These are phyloP conservation scores for Rhododendron ovatum DNA, from an alignment of 148 eudicot genomes.

Conservation along the genomic window DNA sequence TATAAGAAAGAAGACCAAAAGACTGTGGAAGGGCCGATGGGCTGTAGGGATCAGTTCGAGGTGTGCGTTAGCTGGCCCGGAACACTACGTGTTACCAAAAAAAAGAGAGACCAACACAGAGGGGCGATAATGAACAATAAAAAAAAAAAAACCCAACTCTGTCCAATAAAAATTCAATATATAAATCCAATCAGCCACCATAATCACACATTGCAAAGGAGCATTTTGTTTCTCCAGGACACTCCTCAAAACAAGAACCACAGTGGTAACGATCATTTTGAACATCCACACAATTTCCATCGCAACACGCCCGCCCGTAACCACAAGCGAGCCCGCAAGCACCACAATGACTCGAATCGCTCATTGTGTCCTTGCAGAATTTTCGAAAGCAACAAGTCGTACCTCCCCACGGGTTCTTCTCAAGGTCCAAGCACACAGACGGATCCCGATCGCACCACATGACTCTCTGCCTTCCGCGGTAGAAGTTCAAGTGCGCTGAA, in stretches of 20 bases:
- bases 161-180: not conserved
- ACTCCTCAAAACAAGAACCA: constrained; percentile 28
- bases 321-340: constrained; percentile 15
- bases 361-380: constrained; percentile 19
- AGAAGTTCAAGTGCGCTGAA: constrained; percentile 19
- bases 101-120: not conserved
- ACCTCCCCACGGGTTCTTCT: constrained; percentile 28
- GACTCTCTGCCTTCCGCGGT: constrained; percentile 19
- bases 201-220: constrained; percentile 28
- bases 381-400: constrained; percentile 20
- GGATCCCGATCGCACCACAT: constrained; percentile 18
- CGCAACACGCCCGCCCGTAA: constrained; percentile 17
- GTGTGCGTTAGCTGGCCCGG: too few relatives aligned
- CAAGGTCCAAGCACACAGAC: constrained; percentile 17
- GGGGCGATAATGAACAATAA: not conserved
- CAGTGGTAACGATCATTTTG: constrained; percentile 18
- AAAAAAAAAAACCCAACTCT: constrained; percentile 7
- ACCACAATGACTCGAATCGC: constrained; percentile 15
- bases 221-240: constrained; percentile 15
- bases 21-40: too few relatives aligned
- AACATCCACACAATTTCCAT: constrained; percentile 22
- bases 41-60: too few relatives aligned
- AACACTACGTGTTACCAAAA: too few relatives aligned
- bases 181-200: constrained; percentile 12
- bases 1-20: too few relatives aligned